Evolutionary conservation across 2,329 filamentous ascomycete genomes (phyloP), one percentile per base, ranked within the genome.

Genomic region (Pseudogymnoascus sp.): DNA sequence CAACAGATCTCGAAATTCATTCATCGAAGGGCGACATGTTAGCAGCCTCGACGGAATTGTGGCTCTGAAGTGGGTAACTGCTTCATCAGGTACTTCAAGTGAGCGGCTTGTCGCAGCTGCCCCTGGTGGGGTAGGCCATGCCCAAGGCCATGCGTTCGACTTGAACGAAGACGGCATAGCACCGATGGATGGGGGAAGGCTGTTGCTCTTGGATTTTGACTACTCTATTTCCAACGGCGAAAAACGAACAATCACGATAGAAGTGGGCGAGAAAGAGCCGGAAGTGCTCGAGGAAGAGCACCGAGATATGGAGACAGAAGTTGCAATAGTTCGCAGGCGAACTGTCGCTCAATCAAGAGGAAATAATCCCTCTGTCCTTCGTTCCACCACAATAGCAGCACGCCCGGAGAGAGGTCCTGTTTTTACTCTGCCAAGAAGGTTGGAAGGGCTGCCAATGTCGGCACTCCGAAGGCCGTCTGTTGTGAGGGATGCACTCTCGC

Each of bases 111-210:
- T 92, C n/a, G 81, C 89, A 33, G 86, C 88, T 41, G 89, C 90
- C 5, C 85, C 86, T 23, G 90, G 89, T 33, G 84, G 90, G 16
- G 79, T 84, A 25, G 80, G 82, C 0, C 12, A 25, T 38, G 77
- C 81, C 0, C 80, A 83, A 63, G 64, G 58, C 12, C 58, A 38
- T 41, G 23, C 33, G 14, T 60, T 60, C 38, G 58, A 60, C 35
- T 16, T 60, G 22, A 87, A 90, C 62, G 86, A 91, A 66, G 89
- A 91, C 67, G 85, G 84, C 55, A 82, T 88, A 60, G 84, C 89
- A 69, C 90, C 90, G 66, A 82, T 90, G n/a, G 90, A 93, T 69
- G 89, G 90, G 5, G 90, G 90, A 12, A 82, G 90, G 64, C 77
- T 94, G 45, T 82, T 84, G 8, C 76, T 93, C 7, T 77, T 92